Base-by-base conservation (phyloP, 2,329 filamentous ascomycete species). In the Colletotrichum filicis region DNA sequence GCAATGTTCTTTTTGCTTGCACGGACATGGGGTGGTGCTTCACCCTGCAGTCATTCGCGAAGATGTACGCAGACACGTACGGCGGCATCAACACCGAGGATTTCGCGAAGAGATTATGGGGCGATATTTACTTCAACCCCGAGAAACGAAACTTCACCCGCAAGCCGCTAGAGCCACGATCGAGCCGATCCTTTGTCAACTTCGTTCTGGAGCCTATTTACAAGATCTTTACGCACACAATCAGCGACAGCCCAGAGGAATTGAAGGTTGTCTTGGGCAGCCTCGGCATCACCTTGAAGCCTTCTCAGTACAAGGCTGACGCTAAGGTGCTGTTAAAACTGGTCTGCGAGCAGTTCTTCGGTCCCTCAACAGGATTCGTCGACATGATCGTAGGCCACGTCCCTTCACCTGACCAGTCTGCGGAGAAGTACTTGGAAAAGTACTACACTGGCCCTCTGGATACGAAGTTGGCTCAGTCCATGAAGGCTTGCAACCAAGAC, bases 191-290 rank as follows among this genome's bases (percentile, higher is more conserved):
- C 1, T 99, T 99, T 81, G 93, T 98, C 69, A 92, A 97, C 82
- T 99, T 98, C 81, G 90, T 99, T 32, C 87, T 99, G 60, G 97
- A 99, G 81, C 97, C 97, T 22, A 95, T 99, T 77, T 99, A 99
- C 89, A 99, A 99, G 83, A 88, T 99, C 55, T 98, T 96, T 82
- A 96, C 95, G 19, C 95, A 98, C 81, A 97, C 95, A 4, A 94
- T 99, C 79, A 97, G 95, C 79, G 93, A 97, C 80, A 96, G 92
- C 78, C 94, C 96, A 0, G 92, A 94, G 67, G 94, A 97, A 77
- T 85, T 99, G 73, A 95, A 93, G 79, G 88, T 89, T 59, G 97
- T 95, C 0, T 85, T 99, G 70, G 91, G 89, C 22, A 91, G 91
- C 24, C 87, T 99, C 11, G 95, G 95, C 14, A 98, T 99, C 77